Evolutionary conservation across 129 eudicot genomes (phyloP), one percentile per base, ranked within the genome.

Genomic region (Centrapalus pauciflorus): DNA sequence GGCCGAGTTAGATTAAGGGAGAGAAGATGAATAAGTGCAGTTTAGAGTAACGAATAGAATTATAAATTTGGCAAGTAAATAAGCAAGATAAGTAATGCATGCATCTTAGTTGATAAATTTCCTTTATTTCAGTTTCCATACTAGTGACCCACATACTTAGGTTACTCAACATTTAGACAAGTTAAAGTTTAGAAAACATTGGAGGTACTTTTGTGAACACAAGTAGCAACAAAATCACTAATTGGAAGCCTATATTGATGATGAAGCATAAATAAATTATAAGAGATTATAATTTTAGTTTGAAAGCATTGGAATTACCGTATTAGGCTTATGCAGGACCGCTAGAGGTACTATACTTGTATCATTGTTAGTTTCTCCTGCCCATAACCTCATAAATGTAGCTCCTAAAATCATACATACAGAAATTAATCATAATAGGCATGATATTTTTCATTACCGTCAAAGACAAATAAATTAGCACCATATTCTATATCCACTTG

Each of bases 301-400:
- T 40, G 10, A 48, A 56, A 56, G 19, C 38, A 48, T 28, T 26
- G 28, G 14, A 61, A 87, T 49, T 83, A 93, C 99, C 95, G 51
- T 21, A 72, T 68, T 68, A 38, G 75, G 66, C 54, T 75, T 81
- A 61, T 69, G 83, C 37, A 79, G 77, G 52, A 93, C 65, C 13
- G 88, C 99, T 67, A 93, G 29, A 66, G 88, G 85, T 76, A 93
- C 38, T 21, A 12, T 19, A 66, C 72, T 67, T 35, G 87, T 57
- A 64, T 73, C 82, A 69, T 28, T 64, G 72, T 66, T 61, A 41
- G 72, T 71, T 70, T 82, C 90, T 25, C 99, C 95, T 65, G 87
- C 86, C 95, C 96, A 93, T 38, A 89, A 70, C 73, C 75, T 83
- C 37, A 60, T 65, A 75, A 70, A 79, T 27, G 60, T 62, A 76